Evolutionary conservation across 2,329 filamentous ascomycete genomes (phyloP).

Genomic region (Aspergillus udagawae): DNA sequence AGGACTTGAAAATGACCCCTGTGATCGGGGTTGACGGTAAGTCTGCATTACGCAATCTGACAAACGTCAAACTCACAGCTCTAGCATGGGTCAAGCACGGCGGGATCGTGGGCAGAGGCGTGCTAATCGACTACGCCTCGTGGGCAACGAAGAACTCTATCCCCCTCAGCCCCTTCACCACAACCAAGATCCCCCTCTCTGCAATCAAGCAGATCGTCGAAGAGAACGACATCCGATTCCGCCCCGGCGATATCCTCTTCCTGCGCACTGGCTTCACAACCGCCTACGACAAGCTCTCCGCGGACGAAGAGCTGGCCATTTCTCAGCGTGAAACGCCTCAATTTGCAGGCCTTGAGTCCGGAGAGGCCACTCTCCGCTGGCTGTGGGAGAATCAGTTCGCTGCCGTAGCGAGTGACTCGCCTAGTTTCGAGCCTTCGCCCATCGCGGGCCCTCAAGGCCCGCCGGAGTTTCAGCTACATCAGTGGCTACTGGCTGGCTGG

Average conservation of each 20-base stretch:
- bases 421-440: conserved; percentile 45
- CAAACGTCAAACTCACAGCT: background rate
- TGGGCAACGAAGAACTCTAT: conserved; percentile 41
- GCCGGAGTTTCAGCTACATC: conserved; percentile 21
- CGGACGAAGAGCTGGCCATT: conserved; percentile 36
- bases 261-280: conserved; percentile 52
- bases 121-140: conserved; percentile 45
- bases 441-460: conserved; percentile 38
- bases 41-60: background rate
- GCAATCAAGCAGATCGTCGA: conserved; percentile 44
- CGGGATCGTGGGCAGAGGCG: conserved; percentile 45
- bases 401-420: conserved; percentile 55
- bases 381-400: conserved; percentile 56
- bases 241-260: conserved; percentile 54
- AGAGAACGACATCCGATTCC: conserved; percentile 37
- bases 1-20: conserved; percentile 33
- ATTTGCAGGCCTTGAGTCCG: conserved; percentile 47
- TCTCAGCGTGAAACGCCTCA: conserved; percentile 21
- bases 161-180: conserved; percentile 38
- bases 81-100: conserved; percentile 36
- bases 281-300: conserved; percentile 38
- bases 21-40: conserved; percentile 42
- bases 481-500: conserved; percentile 44
- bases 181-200: conserved; percentile 42
- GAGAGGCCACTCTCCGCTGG: conserved; percentile 50